Base-by-base conservation (phyloP, 768 basidiomycete genomes). In the Suillus cothurnatus region DNA sequence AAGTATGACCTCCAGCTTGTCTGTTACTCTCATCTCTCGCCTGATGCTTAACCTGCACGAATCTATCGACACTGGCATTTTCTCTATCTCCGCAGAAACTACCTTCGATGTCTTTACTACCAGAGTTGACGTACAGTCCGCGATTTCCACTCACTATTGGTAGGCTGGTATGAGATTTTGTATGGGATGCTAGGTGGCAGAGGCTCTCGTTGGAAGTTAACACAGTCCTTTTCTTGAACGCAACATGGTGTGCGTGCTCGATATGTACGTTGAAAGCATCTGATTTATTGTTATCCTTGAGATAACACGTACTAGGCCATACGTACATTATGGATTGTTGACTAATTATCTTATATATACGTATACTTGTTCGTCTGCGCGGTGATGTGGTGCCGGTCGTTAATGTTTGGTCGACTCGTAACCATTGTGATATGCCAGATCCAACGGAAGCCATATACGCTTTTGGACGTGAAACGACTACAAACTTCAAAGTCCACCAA, bases 31-130 rank as follows among this genome's bases (percentile, higher is more conserved):
- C 80, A 81, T 86, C 75, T 85, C 84, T 15, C 84, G 85, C 19
- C 78, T 87, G 2, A 84, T 86, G 79, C 80, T 86, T 50, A 86
- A 87, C 71, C 78, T 86, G 6, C 81, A 86, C 68, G 72, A 78
- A 71, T 79, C 73, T 23, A 80, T 80, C 6, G 65, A 66, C 38
- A 31, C 17, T 4, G 65, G 65, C 28, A 63, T 68, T 9, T 65
- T 65, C 19, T 65, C 66, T 12, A 36, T 38, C 31, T 11, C 31
- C 31, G 32, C 32, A 11, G 2, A 5, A 26, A 52, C 50, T 12
- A 55, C 31, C 32, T 21, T 32, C 32, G 31, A 32, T n/a, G 12
- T n/a, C 11, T 2, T 55, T 32, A 55, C 53, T 1, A 55, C 53
- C 11, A n/a, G 32, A 6, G 6, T 55, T 6, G 5, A n/a, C 21